Percentiles rank a stretch among this genome's conserved stretches.
Conservation (phyloP, 257 asterid genomes). For the Plectranthus barbatus region DNA sequence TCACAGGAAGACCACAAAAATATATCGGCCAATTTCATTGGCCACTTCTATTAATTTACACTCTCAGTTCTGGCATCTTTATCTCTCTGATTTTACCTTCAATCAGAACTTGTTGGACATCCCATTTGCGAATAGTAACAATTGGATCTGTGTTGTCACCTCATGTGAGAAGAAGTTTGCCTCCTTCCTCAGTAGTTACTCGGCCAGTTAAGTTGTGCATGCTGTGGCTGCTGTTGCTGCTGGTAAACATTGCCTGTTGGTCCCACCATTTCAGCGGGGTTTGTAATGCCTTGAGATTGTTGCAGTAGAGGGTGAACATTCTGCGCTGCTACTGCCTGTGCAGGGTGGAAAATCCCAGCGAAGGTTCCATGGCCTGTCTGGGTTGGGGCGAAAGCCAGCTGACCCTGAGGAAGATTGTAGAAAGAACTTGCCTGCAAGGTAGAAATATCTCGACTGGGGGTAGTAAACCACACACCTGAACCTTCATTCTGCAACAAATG, state of each 20-base stretch:
- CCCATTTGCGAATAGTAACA: constrained; percentile 19
- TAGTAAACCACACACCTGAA: constrained; percentile 63
- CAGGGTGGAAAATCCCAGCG: constrained; percentile 69
- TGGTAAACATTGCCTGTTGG: constrained; percentile 60
- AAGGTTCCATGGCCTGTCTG: constrained; percentile 78
- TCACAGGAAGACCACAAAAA: constrained; percentile 52
- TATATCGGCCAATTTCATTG: constrained; percentile 28
- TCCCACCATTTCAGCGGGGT: constrained; percentile 71
- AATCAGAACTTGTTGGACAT: constrained; percentile 23
- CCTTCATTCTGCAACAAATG: constrained; percentile 59
- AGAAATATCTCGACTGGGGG: constrained; percentile 64
- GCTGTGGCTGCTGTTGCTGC: constrained; percentile 94
- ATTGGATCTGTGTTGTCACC: constrained; percentile 20
- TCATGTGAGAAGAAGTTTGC: constrained; percentile 10
- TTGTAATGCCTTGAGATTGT: constrained; percentile 71
- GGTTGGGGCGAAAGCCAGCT: constrained; percentile 61
- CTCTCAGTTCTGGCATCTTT: constrained; percentile 26
- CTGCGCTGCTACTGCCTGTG: constrained; percentile 57
- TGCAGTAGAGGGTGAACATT: constrained; percentile 72
- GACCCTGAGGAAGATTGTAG: constrained; percentile 81
- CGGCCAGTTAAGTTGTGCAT: constrained; percentile 81
- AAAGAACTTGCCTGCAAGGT: constrained; percentile 67
- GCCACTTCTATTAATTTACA: constrained; percentile 39
- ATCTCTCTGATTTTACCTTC: constrained; percentile 23
- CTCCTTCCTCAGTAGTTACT: constrained; percentile 46